Evolutionary conservation across 1,139 yeast genomes (phyloP), one percentile per base, ranked within the genome.

Genomic region (Nakaseomyces uthaithaninus): DNA sequence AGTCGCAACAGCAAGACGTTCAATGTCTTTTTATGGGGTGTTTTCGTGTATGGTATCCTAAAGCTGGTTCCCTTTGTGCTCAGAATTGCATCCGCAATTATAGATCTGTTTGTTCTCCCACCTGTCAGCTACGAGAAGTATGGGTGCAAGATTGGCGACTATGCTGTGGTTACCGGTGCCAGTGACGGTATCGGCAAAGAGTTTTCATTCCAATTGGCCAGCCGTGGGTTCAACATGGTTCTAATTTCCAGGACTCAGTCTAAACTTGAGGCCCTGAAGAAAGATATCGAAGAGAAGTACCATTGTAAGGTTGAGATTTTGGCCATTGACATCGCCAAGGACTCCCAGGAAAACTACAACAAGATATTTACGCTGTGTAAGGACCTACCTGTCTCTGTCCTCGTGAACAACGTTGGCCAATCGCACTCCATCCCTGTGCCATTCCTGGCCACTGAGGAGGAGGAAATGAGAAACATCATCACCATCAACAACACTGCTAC

Each of bases 151-250:
- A 46, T 54, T 16, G 66, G 70, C 53, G 42, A 54, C 45, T 52
- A 66, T 42, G 96, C 96, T 6, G 82, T 91, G 25, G 74, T 91
- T 19, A 91, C 98, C 4, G 99, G 99, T 45, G 94, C 97, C 4
- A 85, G 96, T 38, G 98, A 91, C 61, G 98, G 99, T 31, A 82
- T 91, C 56, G 99, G 99, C 45, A 86, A 87, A 58, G 95, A 91
- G 60, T 91, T 75, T 57, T 80, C 95, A 1, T 59, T 66, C 25
- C 97, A 91, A 66, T 72, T 91, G 64, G 98, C 98, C 15, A 64
- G 73, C 42, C 77, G 74, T 51, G 95, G 95, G 1, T 80, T 89
- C 61, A 89, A 87, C 53, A 63, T 91, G 38, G 79, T 84, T 5
- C 69, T 93, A 51, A 80, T 89, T 17, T 83, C 95, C 27, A 77